A percentile compares a stretch with the other conserved stretches of the same genome.
These are phyloP conservation scores for Cladophialophora yegresii DNA, from an alignment of 2,329 filamentous ascomycete genomes.

Conservation along the genomic window DNA sequence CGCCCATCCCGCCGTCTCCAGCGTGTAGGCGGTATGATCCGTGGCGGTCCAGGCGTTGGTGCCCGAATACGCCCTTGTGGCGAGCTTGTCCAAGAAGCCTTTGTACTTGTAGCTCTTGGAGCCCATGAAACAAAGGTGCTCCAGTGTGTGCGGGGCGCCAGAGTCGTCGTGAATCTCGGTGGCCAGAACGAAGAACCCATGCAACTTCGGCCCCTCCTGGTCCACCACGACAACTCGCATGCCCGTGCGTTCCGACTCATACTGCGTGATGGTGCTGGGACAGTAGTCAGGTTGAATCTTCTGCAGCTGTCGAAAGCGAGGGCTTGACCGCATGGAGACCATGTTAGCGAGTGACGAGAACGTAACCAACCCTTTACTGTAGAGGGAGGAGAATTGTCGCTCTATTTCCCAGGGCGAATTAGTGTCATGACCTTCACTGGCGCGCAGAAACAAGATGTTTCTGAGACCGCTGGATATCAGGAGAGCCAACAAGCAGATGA, in stretches of 20 bases:
- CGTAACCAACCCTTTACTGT: background rate
- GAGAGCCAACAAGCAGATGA: slow-evolving; percentile 13
- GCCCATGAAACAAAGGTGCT: slow-evolving; percentile 83
- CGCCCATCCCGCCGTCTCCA: slow-evolving; percentile 95
- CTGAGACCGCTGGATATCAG: background rate
- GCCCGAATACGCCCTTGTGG: slow-evolving; percentile 85
- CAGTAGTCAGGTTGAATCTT: slow-evolving; percentile 89
- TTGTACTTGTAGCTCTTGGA: slow-evolving; percentile 94
- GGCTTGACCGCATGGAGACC: slow-evolving; percentile 22
- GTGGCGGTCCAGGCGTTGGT: slow-evolving; percentile 98
- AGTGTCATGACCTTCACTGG: slow-evolving; percentile 3
- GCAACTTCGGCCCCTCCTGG: slow-evolving; percentile 89
- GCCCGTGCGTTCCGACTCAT: slow-evolving; percentile 91
- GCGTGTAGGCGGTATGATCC: slow-evolving; percentile 93
- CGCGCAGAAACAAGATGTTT: background rate
- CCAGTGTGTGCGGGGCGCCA: slow-evolving; percentile 83
- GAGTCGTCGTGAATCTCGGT: slow-evolving; percentile 98
- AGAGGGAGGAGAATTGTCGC: slow-evolving; percentile 1
- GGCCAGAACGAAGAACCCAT: slow-evolving; percentile 90
- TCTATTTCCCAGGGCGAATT: slow-evolving; percentile 12
- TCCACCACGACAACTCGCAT: slow-evolving; percentile 94
- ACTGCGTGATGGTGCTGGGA: slow-evolving; percentile 83
- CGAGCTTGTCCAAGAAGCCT: slow-evolving; percentile 89
- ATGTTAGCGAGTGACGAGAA: slow-evolving; percentile 15
- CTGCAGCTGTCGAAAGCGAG: slow-evolving; percentile 74